These are phyloP conservation scores for Pythium sukuiense DNA, from an alignment of 352 stramenopile species.

Conservation along the genomic window DNA sequence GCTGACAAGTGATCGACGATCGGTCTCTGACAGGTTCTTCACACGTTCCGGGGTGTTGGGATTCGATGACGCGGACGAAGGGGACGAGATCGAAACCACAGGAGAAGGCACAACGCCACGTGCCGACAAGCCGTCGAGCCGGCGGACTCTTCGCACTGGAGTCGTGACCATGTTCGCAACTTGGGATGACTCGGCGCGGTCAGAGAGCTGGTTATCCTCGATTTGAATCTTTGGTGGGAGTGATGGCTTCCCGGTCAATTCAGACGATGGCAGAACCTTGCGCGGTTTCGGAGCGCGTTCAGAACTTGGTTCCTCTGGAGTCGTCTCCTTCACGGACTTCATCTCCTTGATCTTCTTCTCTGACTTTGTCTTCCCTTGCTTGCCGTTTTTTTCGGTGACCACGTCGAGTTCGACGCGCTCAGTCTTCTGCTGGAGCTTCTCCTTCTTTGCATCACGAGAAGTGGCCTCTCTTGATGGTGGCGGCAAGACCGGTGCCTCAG, in stretches of 20 bases:
- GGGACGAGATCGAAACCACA: conserved; percentile 70
- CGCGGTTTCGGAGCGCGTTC: not conserved
- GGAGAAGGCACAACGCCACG: conserved; percentile 41
- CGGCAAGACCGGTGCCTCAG: not conserved
- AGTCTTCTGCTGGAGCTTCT: not conserved
- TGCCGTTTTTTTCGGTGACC: not conserved
- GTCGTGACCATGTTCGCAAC: conserved; percentile 5
- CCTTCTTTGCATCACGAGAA: not conserved
- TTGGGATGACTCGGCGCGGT: not conserved
- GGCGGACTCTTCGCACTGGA: conserved; percentile 6
- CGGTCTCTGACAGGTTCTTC: conserved; percentile 12
- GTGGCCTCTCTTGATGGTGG: not conserved
- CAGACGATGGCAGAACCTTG: not conserved
- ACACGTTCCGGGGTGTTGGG: conserved; percentile 58
- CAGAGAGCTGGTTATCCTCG: not conserved
- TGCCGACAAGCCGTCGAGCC: not conserved
- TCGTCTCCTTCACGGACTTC: not conserved
- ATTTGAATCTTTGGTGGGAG: not conserved
- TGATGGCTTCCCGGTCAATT: not conserved
- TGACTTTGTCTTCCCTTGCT: not conserved
- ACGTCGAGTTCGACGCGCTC: not conserved
- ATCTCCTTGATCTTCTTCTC: not conserved
- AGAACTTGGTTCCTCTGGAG: not conserved
- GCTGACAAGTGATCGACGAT: conserved; percentile 8
- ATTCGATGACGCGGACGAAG: conserved; percentile 56